A percentile compares a stretch with the other conserved stretches of the same genome.
Conservation (phyloP, 2,329 filamentous ascomycete genomes). For the Neoascochyta sp. region DNA sequence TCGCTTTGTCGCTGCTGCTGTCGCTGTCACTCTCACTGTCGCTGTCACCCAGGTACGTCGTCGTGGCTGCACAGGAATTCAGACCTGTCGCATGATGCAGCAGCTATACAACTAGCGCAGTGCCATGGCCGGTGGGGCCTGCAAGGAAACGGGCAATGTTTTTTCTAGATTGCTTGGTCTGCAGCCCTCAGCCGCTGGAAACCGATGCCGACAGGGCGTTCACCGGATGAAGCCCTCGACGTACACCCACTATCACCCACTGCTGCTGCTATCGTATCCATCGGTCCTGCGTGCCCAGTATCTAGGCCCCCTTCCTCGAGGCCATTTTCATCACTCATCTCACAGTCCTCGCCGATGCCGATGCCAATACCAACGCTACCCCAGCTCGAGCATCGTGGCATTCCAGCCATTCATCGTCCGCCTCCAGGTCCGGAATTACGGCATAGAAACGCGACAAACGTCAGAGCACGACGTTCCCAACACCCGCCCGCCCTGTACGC, state of each 20-base stretch:
- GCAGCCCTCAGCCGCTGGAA: slow-evolving; percentile 25
- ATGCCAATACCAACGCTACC: slow-evolving; percentile 17
- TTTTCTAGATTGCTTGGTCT: slow-evolving; percentile 26
- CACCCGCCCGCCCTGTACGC: slow-evolving; percentile 13
- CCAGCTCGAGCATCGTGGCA: slow-evolving; percentile 7
- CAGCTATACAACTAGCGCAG: slow-evolving; percentile 11
- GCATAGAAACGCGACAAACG: slow-evolving; percentile 16
- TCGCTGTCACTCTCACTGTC: no score
- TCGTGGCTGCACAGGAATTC: slow-evolving; percentile 8
- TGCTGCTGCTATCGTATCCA: no score
- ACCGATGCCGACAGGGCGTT: slow-evolving; percentile 19
- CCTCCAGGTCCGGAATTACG: slow-evolving; percentile 19
- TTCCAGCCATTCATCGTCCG: no score
- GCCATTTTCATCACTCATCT: slow-evolving; percentile 3
- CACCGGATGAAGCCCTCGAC: slow-evolving; percentile 7
- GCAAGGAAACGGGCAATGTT: slow-evolving; percentile 18
- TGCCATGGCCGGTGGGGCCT: slow-evolving; percentile 17
- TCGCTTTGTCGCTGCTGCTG: no score
- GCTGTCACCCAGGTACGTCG: slow-evolving; percentile 13
- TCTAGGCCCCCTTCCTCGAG: no score
- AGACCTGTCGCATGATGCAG: slow-evolving; percentile 6
- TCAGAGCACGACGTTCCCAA: slow-evolving; percentile 20
- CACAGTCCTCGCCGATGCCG: slow-evolving; percentile 7
- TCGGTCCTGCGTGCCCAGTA: no score
- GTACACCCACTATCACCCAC: slow-evolving; percentile 14